Evolutionary conservation across 2,329 filamentous ascomycete genomes (phyloP).

Genomic region (Alternaria triticimaculans): DNA sequence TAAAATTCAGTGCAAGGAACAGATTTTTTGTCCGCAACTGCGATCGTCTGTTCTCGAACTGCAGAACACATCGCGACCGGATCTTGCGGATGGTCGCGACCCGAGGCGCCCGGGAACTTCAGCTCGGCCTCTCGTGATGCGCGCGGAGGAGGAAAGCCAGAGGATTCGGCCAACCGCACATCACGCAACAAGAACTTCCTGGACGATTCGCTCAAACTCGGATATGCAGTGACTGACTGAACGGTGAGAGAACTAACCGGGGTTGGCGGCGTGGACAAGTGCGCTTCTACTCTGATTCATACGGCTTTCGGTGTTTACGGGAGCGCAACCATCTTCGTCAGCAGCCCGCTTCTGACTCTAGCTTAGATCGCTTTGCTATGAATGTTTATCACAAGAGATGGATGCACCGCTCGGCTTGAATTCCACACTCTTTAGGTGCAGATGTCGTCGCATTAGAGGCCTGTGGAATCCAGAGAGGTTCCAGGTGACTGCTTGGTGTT

Average conservation of each 20-base stretch:
- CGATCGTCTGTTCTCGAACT: neutral
- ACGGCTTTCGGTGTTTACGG: neutral
- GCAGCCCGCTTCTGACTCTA: neutral
- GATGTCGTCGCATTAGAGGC: neutral
- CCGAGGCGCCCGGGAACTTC: conserved; percentile 11
- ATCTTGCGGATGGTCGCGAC: conserved; percentile 10
- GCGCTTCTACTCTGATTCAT: neutral
- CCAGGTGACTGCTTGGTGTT: neutral
- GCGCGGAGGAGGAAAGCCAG: neutral
- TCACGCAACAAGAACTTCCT: neutral
- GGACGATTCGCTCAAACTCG: neutral
- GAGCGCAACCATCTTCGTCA: neutral
- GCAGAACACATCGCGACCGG: conserved; percentile 1
- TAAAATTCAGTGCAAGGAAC: neutral
- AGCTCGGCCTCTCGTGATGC: neutral
- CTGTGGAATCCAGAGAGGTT: neutral
- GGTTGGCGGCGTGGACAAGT: neutral
- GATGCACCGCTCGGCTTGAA: neutral
- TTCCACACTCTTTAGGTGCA: neutral
- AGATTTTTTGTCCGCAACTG: neutral
- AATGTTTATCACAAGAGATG: neutral
- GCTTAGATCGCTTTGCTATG: neutral
- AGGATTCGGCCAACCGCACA: neutral
- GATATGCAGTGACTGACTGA: neutral
- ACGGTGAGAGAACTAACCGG: neutral